Conservation (phyloP, 1,284 basidiomycete species). For the Heliocybe sulcata region DNA sequence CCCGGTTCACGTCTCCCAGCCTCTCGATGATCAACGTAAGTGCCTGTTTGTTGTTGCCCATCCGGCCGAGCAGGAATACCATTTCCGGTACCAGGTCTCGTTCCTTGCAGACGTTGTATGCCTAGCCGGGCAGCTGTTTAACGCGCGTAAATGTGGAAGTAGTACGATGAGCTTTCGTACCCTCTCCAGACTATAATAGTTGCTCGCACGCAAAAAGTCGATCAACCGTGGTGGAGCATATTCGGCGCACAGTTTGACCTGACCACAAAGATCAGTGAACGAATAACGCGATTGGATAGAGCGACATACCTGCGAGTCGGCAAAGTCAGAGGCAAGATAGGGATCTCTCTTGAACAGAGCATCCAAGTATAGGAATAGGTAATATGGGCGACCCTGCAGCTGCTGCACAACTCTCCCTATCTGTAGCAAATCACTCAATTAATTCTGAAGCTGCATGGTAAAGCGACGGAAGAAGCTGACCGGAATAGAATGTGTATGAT, state of each 20-base stretch:
- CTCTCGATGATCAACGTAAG: conserved; percentile 94
- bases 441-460: conserved; percentile 2
- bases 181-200: conserved; percentile 86
- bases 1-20: conserved; percentile 86
- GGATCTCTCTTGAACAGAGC: conserved; percentile 86
- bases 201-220: conserved; percentile 88
- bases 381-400: conserved; percentile 70
- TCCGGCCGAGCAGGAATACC: conserved; percentile 95
- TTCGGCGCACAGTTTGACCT: conserved; percentile 90
- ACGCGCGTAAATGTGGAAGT: background rate
- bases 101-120: conserved; percentile 82
- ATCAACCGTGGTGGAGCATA: conserved; percentile 77
- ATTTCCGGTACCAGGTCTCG: conserved; percentile 91
- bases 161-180: conserved; percentile 28
- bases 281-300: too few relatives aligned
- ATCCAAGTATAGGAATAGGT: conserved; percentile 92
- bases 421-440: conserved; percentile 29
- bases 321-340: conserved; percentile 73
- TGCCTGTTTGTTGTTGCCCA: conserved; percentile 96
- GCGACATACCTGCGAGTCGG: conserved; percentile 69
- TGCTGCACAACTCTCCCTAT: conserved; percentile 86
- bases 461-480: conserved; percentile 36
- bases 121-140: conserved; percentile 35
- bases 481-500: conserved; percentile 94
- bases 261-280: too few relatives aligned